Percentiles rank a stretch among this genome's conserved stretches.
Conservation (phyloP, 2,329 filamentous ascomycete genomes). For the Phialophora expanda region DNA sequence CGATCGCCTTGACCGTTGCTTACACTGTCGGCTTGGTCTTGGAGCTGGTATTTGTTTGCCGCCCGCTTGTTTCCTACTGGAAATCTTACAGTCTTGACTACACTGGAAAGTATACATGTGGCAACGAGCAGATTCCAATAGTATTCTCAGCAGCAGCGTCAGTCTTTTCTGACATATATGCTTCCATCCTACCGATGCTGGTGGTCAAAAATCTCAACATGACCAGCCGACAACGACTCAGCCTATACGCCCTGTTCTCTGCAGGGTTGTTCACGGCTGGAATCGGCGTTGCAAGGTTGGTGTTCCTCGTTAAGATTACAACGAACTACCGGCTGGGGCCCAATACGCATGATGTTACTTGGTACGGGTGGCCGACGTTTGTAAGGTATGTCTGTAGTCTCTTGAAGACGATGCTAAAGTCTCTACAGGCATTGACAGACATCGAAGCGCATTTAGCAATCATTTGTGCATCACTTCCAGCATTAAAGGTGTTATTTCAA, state of each 20-base stretch:
- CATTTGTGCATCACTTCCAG: conserved; percentile 32
- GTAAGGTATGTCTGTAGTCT: conserved; percentile 5
- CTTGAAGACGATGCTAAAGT: neutral
- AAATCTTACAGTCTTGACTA: conserved; percentile 28
- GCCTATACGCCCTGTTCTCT: conserved; percentile 31
- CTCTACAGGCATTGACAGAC: conserved; percentile 26
- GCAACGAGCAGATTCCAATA: conserved; percentile 26
- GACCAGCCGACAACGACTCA: conserved; percentile 21
- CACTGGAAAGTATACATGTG: conserved; percentile 22
- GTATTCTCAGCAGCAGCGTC: conserved; percentile 28
- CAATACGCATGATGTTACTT: conserved; percentile 29
- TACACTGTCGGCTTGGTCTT: conserved; percentile 23
- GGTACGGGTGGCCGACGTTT: conserved; percentile 30
- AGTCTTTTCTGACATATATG: conserved; percentile 32
- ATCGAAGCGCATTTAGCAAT: conserved; percentile 35
- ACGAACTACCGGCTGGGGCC: conserved; percentile 26
- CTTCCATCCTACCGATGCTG: conserved; percentile 33
- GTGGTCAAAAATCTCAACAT: conserved; percentile 24
- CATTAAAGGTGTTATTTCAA: conserved; percentile 27
- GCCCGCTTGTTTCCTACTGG: conserved; percentile 27
- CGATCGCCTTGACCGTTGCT: conserved; percentile 25
- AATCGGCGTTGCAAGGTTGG: conserved; percentile 24
- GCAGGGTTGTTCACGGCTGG: conserved; percentile 32
- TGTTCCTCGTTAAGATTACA: conserved; percentile 25
- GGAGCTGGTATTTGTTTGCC: conserved; percentile 27